Evolutionary conservation across 2,329 filamentous ascomycete species (phyloP), one percentile per base, ranked within the genome.

Genomic region (Epichloe sp.): DNA sequence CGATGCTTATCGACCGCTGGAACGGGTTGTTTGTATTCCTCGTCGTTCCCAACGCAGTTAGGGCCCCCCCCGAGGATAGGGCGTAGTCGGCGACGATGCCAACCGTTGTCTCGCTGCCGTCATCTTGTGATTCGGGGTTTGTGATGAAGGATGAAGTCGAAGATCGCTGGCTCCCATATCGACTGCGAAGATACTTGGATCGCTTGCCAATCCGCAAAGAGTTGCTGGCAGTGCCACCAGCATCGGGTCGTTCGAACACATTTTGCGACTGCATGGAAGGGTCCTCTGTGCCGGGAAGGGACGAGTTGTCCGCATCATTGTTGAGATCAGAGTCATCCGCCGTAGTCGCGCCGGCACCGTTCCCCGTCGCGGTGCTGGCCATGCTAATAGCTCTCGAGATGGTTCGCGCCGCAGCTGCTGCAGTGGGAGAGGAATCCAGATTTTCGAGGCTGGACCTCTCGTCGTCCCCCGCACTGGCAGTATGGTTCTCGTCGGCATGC

Each of bases 1-100:
- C 89, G 53, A 96, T 77, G 68, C 90, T 96, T 54, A 90, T 83
- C 11, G 89, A 79, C 23, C 91, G 78, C 19, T 84, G 82, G 50
- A 95, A 72, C 2, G 71, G 69, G 54, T 78, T 74, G 63, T 76
- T 79, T 23, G 71, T 63, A 51, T 68, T 73, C 38, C 75, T 73
- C 26, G 74, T 71, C 57, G 73, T 67, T 8, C 72, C 76, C 54
- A 70, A 61, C 1, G 73, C 71, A 1, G 87, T 81, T 4, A 80
- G 72, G 12, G 87, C 85, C 87, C 87, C 86, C 87, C 87, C 88
- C 2, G 87, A 86, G 60, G 94, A 87, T 37, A 94, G 71, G 23
- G 87, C 86, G 66, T 85, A 93, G 64, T 95, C 89, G 8, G 82
- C 80, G 6, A 85, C 73, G 10, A 73, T 61, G 6, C 73, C 84